These are phyloP conservation scores for Yamadazyma buinensis DNA, from an alignment of 1,139 yeast species.

Conservation along the genomic window DNA sequence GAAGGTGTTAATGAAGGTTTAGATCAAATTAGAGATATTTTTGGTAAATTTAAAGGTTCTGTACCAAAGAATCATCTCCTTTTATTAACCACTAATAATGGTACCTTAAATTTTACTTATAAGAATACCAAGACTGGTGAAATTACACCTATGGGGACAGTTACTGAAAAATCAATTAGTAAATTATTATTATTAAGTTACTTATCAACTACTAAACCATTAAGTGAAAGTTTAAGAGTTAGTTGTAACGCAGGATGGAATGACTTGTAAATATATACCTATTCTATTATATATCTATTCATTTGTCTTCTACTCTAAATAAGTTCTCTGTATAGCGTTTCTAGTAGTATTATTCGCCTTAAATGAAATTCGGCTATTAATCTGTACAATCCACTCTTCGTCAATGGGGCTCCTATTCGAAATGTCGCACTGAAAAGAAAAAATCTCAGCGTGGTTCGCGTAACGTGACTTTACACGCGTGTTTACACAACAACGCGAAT, in stretches of 20 bases:
- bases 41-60: slow-evolving; percentile 49
- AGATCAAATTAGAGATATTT: slow-evolving; percentile 50
- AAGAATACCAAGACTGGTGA: slow-evolving; percentile 26
- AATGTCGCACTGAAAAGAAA: no score
- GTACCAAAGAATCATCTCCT: slow-evolving; percentile 64
- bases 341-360: no score
- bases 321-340: no score
- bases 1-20: slow-evolving; percentile 48
- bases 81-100: slow-evolving; percentile 43
- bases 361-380: no score
- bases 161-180: slow-evolving; percentile 47
- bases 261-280: slow-evolving; percentile 1
- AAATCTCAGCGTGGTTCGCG: no score
- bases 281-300: no score
- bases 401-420: no score
- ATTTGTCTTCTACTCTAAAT: no score
- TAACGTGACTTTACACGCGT: no score
- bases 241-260: slow-evolving; percentile 31
- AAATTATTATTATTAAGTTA: slow-evolving; percentile 58
- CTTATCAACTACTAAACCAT: slow-evolving; percentile 58
- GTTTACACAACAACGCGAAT: no score
- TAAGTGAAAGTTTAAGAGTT: slow-evolving; percentile 39
- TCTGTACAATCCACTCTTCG: no score
- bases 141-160: slow-evolving; percentile 41
- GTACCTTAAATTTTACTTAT: slow-evolving; percentile 45